A percentile compares a stretch with the other conserved stretches of the same genome.
Conservation (phyloP, 2,329 filamentous ascomycete genomes). For the Stachybotrys echinatus region DNA sequence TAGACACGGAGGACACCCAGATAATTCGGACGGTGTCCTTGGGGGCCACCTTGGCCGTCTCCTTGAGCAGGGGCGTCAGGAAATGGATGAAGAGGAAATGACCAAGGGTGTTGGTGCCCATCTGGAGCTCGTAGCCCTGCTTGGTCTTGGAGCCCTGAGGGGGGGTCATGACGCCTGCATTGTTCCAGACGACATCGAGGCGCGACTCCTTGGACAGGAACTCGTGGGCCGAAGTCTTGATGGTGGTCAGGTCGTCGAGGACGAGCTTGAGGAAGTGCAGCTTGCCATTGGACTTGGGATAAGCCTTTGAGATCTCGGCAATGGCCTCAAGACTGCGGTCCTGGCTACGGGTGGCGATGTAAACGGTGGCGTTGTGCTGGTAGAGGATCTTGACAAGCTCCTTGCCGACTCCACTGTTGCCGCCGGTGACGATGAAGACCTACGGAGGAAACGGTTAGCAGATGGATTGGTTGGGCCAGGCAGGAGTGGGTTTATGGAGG, state of each 20-base stretch:
- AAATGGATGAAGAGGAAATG: constrained; percentile 33
- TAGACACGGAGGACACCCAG: constrained; percentile 23
- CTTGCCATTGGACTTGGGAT: neutral
- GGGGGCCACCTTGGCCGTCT: constrained; percentile 24
- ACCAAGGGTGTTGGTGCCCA: constrained; percentile 36
- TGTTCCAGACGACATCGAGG: constrained; percentile 35
- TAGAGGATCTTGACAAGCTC: constrained; percentile 45
- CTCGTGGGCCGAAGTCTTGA: constrained; percentile 17
- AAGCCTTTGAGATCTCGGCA: neutral
- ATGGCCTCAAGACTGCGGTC: constrained; percentile 1
- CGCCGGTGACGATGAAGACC: constrained; percentile 36
- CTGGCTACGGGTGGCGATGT: constrained; percentile 35
- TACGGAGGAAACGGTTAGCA: neutral
- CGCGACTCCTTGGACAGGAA: constrained; percentile 17
- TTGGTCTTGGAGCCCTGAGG: constrained; percentile 31
- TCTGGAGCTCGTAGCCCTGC: constrained; percentile 35
- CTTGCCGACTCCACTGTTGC: constrained; percentile 27
- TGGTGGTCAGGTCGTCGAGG: constrained; percentile 24
- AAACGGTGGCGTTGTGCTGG: constrained; percentile 40
- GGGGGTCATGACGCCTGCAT: constrained; percentile 35
- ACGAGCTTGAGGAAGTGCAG: constrained; percentile 14
- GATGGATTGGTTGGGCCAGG: neutral
- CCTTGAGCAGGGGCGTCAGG: constrained; percentile 25
- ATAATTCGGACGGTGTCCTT: constrained; percentile 21
- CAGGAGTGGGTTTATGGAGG: neutral